Percentiles rank a stretch among this genome's conserved stretches.
These are phyloP conservation scores for Dioscorea alata DNA, from an alignment of 106 monocot genomes.

Conservation along the genomic window DNA sequence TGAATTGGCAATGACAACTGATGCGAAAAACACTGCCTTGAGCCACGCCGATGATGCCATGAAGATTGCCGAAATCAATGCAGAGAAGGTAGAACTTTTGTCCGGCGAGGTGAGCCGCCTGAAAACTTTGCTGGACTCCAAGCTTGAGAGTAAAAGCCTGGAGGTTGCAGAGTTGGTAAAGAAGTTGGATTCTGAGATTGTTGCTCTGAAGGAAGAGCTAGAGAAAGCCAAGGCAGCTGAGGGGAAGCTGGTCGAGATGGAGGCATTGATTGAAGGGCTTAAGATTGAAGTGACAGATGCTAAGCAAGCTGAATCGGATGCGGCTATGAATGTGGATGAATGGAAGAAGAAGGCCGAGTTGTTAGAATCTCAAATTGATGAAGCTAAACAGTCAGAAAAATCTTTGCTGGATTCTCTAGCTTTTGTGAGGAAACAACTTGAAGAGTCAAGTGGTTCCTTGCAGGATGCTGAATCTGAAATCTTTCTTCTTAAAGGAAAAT, in stretches of 20 bases:
- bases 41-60: slow-evolving; percentile 49
- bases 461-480: slow-evolving; percentile 27
- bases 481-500: slow-evolving; percentile 20
- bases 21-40: slow-evolving; percentile 58
- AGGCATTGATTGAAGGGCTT: slow-evolving; percentile 38
- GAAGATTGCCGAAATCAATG: slow-evolving; percentile 52
- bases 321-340: slow-evolving; percentile 26
- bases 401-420: slow-evolving; percentile 27
- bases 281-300: slow-evolving; percentile 33
- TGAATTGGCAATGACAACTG: slow-evolving; percentile 35
- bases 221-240: slow-evolving; percentile 38
- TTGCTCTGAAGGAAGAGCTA: slow-evolving; percentile 39
- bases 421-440: slow-evolving; percentile 31
- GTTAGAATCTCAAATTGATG: slow-evolving; percentile 35
- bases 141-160: slow-evolving; percentile 27
- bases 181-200: slow-evolving; percentile 38
- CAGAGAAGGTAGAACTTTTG: slow-evolving; percentile 40
- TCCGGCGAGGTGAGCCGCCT: slow-evolving; percentile 37
- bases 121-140: slow-evolving; percentile 43
- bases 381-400: slow-evolving; percentile 33
- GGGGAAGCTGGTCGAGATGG: slow-evolving; percentile 37
- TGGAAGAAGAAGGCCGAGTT: slow-evolving; percentile 45
- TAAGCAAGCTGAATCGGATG: slow-evolving; percentile 36
- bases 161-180: slow-evolving; percentile 24
- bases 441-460: slow-evolving; percentile 25